Conservation (phyloP, 495 filamentous ascomycete genomes). For the Penicillium arizonense region DNA sequence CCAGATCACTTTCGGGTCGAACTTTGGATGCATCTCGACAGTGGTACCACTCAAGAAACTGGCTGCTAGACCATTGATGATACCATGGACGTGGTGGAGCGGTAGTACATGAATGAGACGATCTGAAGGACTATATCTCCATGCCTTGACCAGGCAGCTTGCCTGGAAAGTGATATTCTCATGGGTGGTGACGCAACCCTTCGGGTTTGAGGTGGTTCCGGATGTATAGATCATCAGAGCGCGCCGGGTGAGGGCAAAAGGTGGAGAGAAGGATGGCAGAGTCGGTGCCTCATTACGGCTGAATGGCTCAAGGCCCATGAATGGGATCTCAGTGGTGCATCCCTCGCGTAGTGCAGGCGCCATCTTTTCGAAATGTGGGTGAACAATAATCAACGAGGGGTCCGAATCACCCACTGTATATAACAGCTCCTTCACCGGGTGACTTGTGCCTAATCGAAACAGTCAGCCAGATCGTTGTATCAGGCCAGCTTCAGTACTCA, state of each 20-base stretch:
- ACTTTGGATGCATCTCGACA: slow-evolving; percentile 46
- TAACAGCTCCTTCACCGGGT: slow-evolving; percentile 42
- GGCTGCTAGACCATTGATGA: slow-evolving; percentile 41
- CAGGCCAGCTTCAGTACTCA: slow-evolving; percentile 16
- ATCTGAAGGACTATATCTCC: slow-evolving; percentile 34
- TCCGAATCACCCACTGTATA: slow-evolving; percentile 45
- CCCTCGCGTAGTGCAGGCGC: slow-evolving; percentile 30
- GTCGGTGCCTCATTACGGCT: slow-evolving; percentile 17
- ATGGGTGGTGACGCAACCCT: slow-evolving; percentile 45
- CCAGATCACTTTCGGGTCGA: slow-evolving; percentile 45
- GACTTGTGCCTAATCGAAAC: slow-evolving; percentile 40
- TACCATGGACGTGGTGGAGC: slow-evolving; percentile 45
- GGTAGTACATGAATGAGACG: slow-evolving; percentile 46
- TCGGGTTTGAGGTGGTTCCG: slow-evolving; percentile 44
- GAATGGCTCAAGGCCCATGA: slow-evolving; percentile 36
- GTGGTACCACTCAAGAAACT: slow-evolving; percentile 38
- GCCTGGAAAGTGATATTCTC: slow-evolving; percentile 47
- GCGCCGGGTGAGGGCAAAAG: slow-evolving; percentile 27
- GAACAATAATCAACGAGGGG: slow-evolving; percentile 41
- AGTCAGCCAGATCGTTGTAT: slow-evolving; percentile 4
- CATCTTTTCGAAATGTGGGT: slow-evolving; percentile 38
- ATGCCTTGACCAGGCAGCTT: slow-evolving; percentile 35
- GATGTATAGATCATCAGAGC: slow-evolving; percentile 49
- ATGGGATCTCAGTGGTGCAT: slow-evolving; percentile 23
- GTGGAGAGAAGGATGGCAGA: slow-evolving; percentile 31